These are phyloP conservation scores for Boletellus deceptivus DNA, from an alignment of 1,284 basidiomycete genomes.

Conservation along the genomic window DNA sequence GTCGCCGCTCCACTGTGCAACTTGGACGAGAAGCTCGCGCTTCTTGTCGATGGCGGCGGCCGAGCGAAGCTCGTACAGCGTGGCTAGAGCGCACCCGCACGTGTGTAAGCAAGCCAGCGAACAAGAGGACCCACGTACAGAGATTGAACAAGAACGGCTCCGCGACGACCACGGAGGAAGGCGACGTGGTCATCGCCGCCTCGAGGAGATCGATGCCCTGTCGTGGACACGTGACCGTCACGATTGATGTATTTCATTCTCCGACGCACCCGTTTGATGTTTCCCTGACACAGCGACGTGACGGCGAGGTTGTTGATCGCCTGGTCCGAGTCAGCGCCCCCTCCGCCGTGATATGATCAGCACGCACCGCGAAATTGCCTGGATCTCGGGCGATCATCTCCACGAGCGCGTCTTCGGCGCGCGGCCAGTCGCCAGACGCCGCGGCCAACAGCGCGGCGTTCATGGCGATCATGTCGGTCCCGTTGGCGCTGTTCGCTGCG, in stretches of 20 bases:
- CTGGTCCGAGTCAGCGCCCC: conserved; percentile 23
- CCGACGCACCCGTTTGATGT: conserved; percentile 58
- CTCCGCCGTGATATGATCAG: conserved; percentile 1
- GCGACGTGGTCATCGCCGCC: conserved; percentile 55
- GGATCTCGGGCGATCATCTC: conserved; percentile 48
- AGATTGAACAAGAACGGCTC: conserved; percentile 82
- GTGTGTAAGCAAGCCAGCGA: neutral
- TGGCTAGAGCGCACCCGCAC: conserved; percentile 45
- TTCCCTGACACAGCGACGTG: conserved; percentile 64
- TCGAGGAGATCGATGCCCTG: conserved; percentile 71
- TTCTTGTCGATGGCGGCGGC: conserved; percentile 69
- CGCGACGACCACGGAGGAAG: conserved; percentile 64
- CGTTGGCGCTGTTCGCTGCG: neutral
- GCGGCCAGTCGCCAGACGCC: conserved; percentile 67
- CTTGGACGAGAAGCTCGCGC: conserved; percentile 65
- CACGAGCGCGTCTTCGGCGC: conserved; percentile 46
- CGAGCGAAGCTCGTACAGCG: conserved; percentile 76
- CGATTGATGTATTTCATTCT: no score
- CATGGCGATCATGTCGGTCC: conserved; percentile 43
- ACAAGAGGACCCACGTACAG: conserved; percentile 46
- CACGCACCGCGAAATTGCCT: conserved; percentile 57
- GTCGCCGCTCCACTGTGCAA: conserved; percentile 80
- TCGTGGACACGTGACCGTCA: no score
- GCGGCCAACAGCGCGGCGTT: conserved; percentile 61
- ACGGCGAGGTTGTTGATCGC: conserved; percentile 80